Evolutionary conservation across 805 yeast species (phyloP).

Genomic region (Teunomyces funiuensis): DNA sequence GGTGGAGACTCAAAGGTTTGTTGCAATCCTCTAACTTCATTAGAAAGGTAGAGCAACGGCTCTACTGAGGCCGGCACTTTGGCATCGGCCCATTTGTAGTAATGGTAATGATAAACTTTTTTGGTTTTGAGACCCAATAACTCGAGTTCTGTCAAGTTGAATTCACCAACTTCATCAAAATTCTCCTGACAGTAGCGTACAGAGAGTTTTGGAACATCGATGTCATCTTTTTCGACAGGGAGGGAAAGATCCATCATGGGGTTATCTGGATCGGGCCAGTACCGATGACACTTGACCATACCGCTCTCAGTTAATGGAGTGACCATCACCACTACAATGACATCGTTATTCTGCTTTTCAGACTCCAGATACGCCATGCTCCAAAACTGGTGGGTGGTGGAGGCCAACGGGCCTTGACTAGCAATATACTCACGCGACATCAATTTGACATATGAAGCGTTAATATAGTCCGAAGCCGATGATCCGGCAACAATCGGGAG

Average conservation of each 20-base stretch:
- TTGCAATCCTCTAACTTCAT: conserved; percentile 16
- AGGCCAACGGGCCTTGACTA: conserved; percentile 61
- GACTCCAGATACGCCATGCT: conserved; percentile 45
- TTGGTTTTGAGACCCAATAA: conserved; percentile 21
- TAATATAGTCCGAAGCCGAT: conserved; percentile 32
- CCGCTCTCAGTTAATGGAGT: conserved; percentile 53
- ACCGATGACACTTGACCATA: conserved; percentile 39
- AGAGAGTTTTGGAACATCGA: conserved; percentile 18
- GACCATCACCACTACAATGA: conserved; percentile 37
- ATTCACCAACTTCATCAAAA: conserved; percentile 18
- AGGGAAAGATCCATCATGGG: conserved; percentile 19
- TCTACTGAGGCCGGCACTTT: conserved; percentile 34
- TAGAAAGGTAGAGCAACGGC: conserved; percentile 26
- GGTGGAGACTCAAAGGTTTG: conserved; percentile 9
- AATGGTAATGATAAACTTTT: conserved; percentile 40
- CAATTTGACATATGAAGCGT: conserved; percentile 34
- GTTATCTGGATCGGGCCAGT: conserved; percentile 34
- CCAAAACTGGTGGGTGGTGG: conserved; percentile 49
- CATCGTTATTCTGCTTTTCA: conserved; percentile 22
- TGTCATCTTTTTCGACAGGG: conserved; percentile 18
- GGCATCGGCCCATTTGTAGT: conserved; percentile 47
- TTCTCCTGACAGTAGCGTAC: conserved; percentile 19
- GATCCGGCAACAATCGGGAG: conserved; percentile 19
- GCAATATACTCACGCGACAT: conserved; percentile 52
- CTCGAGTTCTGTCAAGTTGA: conserved; percentile 25